Base-by-base conservation (phyloP, 31 red algal species). In the Asparagopsis taxiformis region DNA sequence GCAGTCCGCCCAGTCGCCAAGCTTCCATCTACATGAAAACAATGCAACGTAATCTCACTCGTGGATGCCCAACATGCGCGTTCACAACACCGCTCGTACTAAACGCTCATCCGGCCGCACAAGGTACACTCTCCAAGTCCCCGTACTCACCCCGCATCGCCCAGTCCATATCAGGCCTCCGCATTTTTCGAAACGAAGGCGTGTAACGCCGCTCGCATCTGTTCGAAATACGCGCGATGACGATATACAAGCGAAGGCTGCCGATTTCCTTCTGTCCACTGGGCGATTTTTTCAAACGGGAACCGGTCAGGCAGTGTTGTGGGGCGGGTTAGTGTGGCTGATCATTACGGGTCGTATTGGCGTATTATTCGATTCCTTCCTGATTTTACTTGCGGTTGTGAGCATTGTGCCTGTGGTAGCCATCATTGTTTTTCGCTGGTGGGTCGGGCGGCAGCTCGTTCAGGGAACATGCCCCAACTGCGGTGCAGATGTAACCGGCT, bases 311-410 rank as follows among this genome's bases (percentile, higher is more conserved):
- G 61, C 84, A 19, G 62, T 85, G 0, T 58, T 89, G 2, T 95
- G 92, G 92, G 79, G 53, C 52, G 62, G 79, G 36, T 77, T 95
- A 11, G 74, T 89, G 19, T 95, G 92, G 92, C 92, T 95, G 23
- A 83, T 95, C 25, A 39, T 95, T 28, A 89, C 84, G 0, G 92
- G 92, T 44, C 84, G 92, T 24, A 89, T 95, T 39, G 92, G 92
- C 41, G 57, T 95, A 7, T 70, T 95, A 11, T 95, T 95, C 48
- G 92, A 95, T 50, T 95, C 92, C 1, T 89, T 95, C 53, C 84
- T 95, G 6, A 38, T 95, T 23, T 31, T 95, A 21, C 90, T 95
- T 53, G 84, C 79, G 1, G 50, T 95, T 4, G 32, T 95, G 58
- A 89, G 71, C 50, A 59, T 95, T 49, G 92, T 88, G 1, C 92